Conservation (phyloP, 768 basidiomycete species). For the Amanita phalloides region DNA sequence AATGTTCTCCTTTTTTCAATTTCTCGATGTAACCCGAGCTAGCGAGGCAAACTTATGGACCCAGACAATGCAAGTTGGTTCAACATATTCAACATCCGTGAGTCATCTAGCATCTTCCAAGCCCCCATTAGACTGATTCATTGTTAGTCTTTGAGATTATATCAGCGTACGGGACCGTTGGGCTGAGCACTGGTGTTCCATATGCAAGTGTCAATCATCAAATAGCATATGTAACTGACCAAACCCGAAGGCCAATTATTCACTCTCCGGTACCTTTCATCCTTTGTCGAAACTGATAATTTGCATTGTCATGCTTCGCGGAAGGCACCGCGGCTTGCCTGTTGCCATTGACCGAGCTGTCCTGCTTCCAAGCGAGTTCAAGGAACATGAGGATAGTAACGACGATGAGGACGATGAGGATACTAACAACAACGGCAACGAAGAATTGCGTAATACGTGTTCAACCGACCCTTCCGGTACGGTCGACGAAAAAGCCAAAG, state of each 20-base stretch:
- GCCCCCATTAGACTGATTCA: neutral
- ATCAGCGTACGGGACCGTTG: slow-evolving; percentile 83
- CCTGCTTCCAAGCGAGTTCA: slow-evolving; percentile 62
- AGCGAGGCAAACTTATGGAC: slow-evolving; percentile 54
- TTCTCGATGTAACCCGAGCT: slow-evolving; percentile 2
- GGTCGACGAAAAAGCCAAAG: neutral
- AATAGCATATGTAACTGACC: neutral
- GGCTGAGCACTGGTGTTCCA: slow-evolving; percentile 83
- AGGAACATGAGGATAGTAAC: slow-evolving; percentile 11
- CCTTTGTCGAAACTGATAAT: slow-evolving; percentile 83
- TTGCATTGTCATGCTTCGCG: slow-evolving; percentile 86
- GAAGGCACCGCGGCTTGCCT: slow-evolving; percentile 81
- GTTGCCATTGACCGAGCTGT: slow-evolving; percentile 85
- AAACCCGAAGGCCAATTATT: slow-evolving; percentile 56
- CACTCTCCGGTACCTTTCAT: slow-evolving; percentile 67
- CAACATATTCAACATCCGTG: slow-evolving; percentile 72
- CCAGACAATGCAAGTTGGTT: slow-evolving; percentile 55
- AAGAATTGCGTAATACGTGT: neutral
- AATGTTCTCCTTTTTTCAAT: slow-evolving; percentile 9
- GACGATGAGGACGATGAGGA: neutral
- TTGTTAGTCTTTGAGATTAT: slow-evolving; percentile 75
- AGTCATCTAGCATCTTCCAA: slow-evolving; percentile 14
- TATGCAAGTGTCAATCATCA: slow-evolving; percentile 20
- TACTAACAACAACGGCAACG: neutral
- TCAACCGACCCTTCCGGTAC: neutral